phyloP scores from a whole-genome alignment of 106 monocot genomes.

The Allium fistulosum region DNA sequence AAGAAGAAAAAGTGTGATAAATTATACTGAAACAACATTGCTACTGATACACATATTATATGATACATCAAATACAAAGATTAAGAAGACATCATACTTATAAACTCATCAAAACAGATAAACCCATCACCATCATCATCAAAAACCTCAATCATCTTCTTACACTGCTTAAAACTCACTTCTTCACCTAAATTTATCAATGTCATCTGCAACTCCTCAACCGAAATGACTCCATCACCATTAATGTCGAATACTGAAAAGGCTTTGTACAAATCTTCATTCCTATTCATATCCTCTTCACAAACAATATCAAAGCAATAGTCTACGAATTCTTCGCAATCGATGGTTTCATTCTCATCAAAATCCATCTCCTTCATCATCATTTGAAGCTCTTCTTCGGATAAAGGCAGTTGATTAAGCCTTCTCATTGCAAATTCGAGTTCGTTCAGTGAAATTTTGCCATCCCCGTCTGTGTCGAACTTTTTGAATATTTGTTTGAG shows the following conservation, averaged over 20 bases:
- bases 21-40: no score
- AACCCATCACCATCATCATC: constrained; percentile 5
- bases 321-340: constrained; percentile 31
- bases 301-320: neutral
- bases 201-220: constrained; percentile 47
- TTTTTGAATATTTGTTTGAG: constrained; percentile 14
- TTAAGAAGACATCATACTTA: neutral
- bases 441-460: constrained; percentile 45
- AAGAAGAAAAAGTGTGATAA: no score
- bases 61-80: no score
- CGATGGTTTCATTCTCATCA: constrained; percentile 43
- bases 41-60: no score
- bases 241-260: constrained; percentile 61
- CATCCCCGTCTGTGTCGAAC: constrained; percentile 46
- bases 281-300: neutral
- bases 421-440: constrained; percentile 16
- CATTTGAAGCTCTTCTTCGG: constrained; percentile 18
- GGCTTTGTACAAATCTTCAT: constrained; percentile 40
- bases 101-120: constrained; percentile 1
- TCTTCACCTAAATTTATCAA: constrained; percentile 47
- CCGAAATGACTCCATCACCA: constrained; percentile 48
- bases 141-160: constrained; percentile 35
- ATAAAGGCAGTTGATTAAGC: constrained; percentile 15
- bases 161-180: constrained; percentile 43
- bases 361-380: constrained; percentile 54